Base-by-base conservation (phyloP, 2,329 filamentous ascomycete species). In the Cladosporium oxysporum region DNA sequence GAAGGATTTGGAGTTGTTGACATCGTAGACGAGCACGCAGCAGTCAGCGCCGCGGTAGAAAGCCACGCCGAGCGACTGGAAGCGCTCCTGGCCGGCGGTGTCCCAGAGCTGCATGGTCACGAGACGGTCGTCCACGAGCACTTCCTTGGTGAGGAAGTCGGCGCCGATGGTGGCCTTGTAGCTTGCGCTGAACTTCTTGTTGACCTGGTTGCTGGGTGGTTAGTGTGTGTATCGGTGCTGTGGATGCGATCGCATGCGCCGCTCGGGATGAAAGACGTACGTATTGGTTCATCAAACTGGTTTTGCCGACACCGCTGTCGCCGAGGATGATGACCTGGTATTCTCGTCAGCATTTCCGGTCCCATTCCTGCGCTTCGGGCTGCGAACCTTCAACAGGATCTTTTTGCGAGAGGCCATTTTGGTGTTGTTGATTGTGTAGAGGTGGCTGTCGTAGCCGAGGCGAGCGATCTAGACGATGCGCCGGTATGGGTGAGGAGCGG, bases 211-310 rank as follows among this genome's bases (percentile, higher is more conserved):
- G 12, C 16, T 7, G 29, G 3, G 18, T 14, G 14, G 33, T 44
- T 21, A 59, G 44, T 44, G 29, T 58, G 28, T 31, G 35, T 11
- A 52, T 31, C n/a, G n/a, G 29, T 3, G 4, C 55, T 35, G 7
- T 8, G 14, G 35, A 6, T 35, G 49, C 23, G 18, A 26, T 59
- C 21, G 35, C 33, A n/a, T 62, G 55, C 37, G 47, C 33, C 53
- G 63, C 50, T 52, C 28, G 59, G 44, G 31, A 47, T 62, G 53
- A 10, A 26, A 18, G 66, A 74, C 91, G 80, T 88, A 98, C 95
- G 91, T 98, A 99, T 98, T 99, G 95, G 84, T 99, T 99, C 95
- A 99, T 99, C 87, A 99, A 89, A 82, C 93, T 97, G 68, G 95
- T 99, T 87, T 99, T 99, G 79, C 95, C 95, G 69, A 99, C 95